These are phyloP conservation scores for Cordyceps militaris DNA, from an alignment of 2,329 filamentous ascomycete species.

Conservation along the genomic window DNA sequence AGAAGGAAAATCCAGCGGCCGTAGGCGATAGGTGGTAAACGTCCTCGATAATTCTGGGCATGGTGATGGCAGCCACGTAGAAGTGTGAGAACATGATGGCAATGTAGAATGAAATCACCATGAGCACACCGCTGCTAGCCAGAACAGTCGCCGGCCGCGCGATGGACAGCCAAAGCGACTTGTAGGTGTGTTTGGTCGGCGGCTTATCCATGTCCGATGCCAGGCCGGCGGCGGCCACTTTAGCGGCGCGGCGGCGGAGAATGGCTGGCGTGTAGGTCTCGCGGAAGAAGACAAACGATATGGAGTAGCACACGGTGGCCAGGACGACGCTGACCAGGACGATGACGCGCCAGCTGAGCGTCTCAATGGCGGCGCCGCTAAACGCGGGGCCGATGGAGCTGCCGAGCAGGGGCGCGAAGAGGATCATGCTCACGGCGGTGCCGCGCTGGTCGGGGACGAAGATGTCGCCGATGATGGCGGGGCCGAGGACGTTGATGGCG, in stretches of 20 bases:
- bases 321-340: slow-evolving; percentile 44
- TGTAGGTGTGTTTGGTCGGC: background rate
- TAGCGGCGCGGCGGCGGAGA: slow-evolving; percentile 32
- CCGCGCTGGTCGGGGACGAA: slow-evolving; percentile 51
- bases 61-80: slow-evolving; percentile 45
- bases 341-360: slow-evolving; percentile 46
- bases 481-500: slow-evolving; percentile 56
- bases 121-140: slow-evolving; percentile 43
- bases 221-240: slow-evolving; percentile 17
- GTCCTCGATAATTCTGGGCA: slow-evolving; percentile 41
- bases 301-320: slow-evolving; percentile 40
- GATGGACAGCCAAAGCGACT: background rate
- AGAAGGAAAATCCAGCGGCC: slow-evolving; percentile 43
- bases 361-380: slow-evolving; percentile 46
- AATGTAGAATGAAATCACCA: slow-evolving; percentile 37
- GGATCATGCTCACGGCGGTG: slow-evolving; percentile 49
- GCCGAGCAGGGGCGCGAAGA: slow-evolving; percentile 50
- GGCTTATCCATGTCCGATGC: background rate
- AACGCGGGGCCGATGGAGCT: slow-evolving; percentile 51
- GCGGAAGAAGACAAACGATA: slow-evolving; percentile 44
- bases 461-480: slow-evolving; percentile 58
- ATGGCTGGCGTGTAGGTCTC: slow-evolving; percentile 56
- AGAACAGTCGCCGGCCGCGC: slow-evolving; percentile 39
- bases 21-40: slow-evolving; percentile 43
- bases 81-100: slow-evolving; percentile 42